Evolutionary conservation across 129 eudicot species (phyloP).

Genomic region (Centella asiatica): DNA sequence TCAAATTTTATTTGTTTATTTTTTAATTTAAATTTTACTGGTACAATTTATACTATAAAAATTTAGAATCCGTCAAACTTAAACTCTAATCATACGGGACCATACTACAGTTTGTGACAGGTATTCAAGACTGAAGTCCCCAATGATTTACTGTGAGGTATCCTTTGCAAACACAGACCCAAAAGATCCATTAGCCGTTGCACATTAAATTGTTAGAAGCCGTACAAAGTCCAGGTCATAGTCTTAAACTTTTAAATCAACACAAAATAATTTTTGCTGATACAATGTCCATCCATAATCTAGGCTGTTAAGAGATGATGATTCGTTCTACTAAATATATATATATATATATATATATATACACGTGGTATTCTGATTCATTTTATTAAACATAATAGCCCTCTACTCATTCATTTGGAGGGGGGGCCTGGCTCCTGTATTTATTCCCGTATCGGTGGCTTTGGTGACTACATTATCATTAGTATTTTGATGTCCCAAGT

Average conservation of each 20-base stretch:
- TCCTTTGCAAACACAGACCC: background rate
- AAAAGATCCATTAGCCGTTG: background rate
- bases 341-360: no score
- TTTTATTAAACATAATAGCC: conserved; percentile 1
- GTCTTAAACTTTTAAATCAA: background rate
- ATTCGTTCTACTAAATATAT: background rate
- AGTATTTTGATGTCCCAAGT: conserved; percentile 7
- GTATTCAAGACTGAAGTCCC: no score
- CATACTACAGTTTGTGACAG: no score
- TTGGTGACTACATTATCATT: conserved; percentile 1
- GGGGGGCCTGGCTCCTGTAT: background rate
- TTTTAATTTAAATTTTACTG: no score
- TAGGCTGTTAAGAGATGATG: background rate
- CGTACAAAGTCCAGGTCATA: background rate
- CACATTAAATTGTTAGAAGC: background rate
- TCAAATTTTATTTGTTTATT: no score
- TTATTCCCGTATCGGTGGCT: conserved; percentile 5
- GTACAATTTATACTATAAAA: no score
- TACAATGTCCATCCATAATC: background rate
- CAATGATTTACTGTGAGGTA: no score
- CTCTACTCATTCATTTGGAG: background rate
- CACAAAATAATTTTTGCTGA: conserved; percentile 4
- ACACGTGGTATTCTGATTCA: conserved; percentile 5
- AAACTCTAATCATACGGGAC: no score
- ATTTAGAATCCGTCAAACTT: no score